Conservation (phyloP, 495 filamentous ascomycete species). For the Eremomyces bilateralis region DNA sequence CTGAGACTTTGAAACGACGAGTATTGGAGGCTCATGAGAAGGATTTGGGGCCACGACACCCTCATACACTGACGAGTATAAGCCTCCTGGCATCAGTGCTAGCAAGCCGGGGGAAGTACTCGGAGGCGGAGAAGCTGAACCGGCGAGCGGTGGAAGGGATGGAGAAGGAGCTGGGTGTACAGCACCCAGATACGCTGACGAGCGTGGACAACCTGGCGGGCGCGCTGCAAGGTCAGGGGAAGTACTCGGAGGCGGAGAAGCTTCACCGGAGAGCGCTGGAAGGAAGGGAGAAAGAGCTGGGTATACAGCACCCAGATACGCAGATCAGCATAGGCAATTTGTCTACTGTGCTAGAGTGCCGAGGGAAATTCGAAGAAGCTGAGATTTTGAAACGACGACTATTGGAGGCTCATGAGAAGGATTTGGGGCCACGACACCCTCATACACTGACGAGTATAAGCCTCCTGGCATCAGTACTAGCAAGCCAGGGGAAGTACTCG, state of each 20-base stretch:
- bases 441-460: background rate
- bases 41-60: no score
- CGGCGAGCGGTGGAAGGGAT: no score
- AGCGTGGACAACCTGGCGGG: conserved; percentile 5
- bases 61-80: no score
- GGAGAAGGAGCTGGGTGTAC: conserved; percentile 1
- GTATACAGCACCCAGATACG: conserved; percentile 5
- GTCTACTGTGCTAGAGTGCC: background rate
- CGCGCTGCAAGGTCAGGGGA: conserved; percentile 1
- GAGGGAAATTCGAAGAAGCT: background rate
- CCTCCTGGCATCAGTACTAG: background rate
- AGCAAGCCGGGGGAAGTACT: no score
- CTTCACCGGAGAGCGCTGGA: conserved; percentile 4
- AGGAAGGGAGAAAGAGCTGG: conserved; percentile 5
- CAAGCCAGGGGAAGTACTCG: background rate
- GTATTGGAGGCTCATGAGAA: no score
- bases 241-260: conserved; percentile 3
- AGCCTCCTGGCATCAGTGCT: no score
- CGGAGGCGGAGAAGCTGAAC: no score
- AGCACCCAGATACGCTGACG: conserved; percentile 3
- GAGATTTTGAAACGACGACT: background rate
- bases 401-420: background rate
- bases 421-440: background rate
- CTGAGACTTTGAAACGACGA: no score
- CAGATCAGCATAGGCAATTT: conserved; percentile 4